Percentiles rank a stretch among this genome's conserved stretches.
Conservation (phyloP, 257 asterid species). For the Cynanchum wilfordii region DNA sequence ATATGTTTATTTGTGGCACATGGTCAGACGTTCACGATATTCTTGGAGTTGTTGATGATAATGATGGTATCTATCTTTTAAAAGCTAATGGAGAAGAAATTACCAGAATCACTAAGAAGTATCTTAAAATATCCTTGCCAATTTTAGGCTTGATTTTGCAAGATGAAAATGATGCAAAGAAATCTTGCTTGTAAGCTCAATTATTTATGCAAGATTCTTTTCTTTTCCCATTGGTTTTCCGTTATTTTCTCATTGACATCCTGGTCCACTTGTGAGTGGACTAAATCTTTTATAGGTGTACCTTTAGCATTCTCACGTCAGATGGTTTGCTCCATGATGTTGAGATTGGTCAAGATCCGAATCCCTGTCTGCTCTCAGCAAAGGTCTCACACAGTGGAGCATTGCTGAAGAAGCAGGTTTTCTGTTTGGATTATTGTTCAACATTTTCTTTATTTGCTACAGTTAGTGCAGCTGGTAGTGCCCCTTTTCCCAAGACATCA, state of each 20-base stretch:
- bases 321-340: conserved; percentile 80
- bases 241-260: conserved; percentile 19
- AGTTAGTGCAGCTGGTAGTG: conserved; percentile 47
- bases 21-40: conserved; percentile 95
- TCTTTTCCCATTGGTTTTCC: conserved; percentile 20
- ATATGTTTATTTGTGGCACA: conserved; percentile 58
- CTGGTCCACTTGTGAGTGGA: conserved; percentile 22
- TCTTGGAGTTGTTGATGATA: conserved; percentile 84
- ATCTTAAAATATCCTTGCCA: conserved; percentile 57
- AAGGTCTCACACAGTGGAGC: conserved; percentile 36
- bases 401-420: conserved; percentile 44
- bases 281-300: conserved; percentile 56
- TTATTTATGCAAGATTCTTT: conserved; percentile 9
- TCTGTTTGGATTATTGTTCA: conserved; percentile 78
- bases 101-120: conserved; percentile 65
- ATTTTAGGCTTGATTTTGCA: conserved; percentile 67
- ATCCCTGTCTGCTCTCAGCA: conserved; percentile 57
- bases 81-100: conserved; percentile 90
- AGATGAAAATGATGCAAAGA: conserved; percentile 48
- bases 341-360: conserved; percentile 85
- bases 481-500: conserved; percentile 21
- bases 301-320: conserved; percentile 63
- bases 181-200: conserved; percentile 64
- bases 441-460: conserved; percentile 48
- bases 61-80: conserved; percentile 56